Base-by-base conservation (phyloP, 2,329 filamentous ascomycete species). In the Ascochyta fabae region DNA sequence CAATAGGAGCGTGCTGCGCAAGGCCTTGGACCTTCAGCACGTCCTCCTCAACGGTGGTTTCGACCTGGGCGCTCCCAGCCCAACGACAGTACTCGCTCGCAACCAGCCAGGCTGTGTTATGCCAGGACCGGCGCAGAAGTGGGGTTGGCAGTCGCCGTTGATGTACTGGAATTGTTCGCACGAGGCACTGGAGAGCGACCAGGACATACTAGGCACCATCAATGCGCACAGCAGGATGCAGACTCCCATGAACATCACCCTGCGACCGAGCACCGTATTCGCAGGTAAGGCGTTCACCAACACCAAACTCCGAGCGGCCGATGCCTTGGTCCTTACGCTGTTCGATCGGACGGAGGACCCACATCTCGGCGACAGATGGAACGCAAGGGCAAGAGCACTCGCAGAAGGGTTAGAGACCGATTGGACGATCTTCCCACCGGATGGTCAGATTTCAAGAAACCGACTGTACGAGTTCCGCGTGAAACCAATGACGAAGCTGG, bases 141-240 rank as follows among this genome's bases (percentile, higher is more conserved):
- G 89, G 89, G 90, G 90, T 64, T 90, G 90, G 68, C 89, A 93
- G 66, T 93, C 90, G n/a, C 90, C 90, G 1, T 76, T 94, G 49
- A 87, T 91, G 73, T 93, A 92, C 73, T 94, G 90, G 90, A 83
- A 86, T 56, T 89, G 87, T 69, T 89, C 81, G 4, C 60, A 81
- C n/a, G 68, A 78, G 6, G 80, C 84, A 1, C 84, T 94, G 45
- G 71, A 83, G 24, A 71, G 75, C 15, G 90, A 94, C 65, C 49
- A 72, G 0, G 81, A 92, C 68, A 81, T 92, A 12, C 71, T 92
- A 3, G 73, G 75, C 1, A 93, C 90, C 0, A 87, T 93, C 66
- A 92, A 93, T 64, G 77, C 83, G 48, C 83, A 79, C 58, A 85
- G 86, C 50, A 81, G 78, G 0, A 83, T 84, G 57, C 83, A 84